Evolutionary conservation across 768 basidiomycete species (phyloP).

Genomic region (Hirschioporus abietinus): DNA sequence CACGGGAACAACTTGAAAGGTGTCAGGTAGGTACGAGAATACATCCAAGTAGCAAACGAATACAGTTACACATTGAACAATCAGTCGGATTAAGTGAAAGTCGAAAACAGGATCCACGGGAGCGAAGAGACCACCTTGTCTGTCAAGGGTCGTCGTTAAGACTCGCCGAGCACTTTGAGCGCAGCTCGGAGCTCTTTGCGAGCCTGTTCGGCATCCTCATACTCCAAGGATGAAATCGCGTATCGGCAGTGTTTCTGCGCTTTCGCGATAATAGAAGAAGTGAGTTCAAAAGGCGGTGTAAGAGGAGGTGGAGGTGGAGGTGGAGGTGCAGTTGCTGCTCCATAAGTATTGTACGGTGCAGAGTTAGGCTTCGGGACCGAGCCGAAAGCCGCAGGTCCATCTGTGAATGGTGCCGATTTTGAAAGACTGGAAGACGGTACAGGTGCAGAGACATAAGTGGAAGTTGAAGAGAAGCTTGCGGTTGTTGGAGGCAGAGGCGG

Average conservation of each 20-base stretch:
- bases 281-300: slow-evolving; percentile 39
- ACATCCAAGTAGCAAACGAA: not conserved
- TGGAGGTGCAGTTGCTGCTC: slow-evolving; percentile 6
- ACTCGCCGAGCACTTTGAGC: slow-evolving; percentile 53
- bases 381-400: not conserved
- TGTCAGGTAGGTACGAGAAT: not conserved
- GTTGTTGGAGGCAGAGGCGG: slow-evolving; percentile 6
- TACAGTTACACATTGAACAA: not conserved
- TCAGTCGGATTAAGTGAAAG: not conserved
- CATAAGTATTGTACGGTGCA: slow-evolving; percentile 7
- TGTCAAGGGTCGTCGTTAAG: no score
- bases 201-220: slow-evolving; percentile 88
- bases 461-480: slow-evolving; percentile 16
- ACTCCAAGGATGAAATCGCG: slow-evolving; percentile 93
- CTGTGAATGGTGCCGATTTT: not conserved
- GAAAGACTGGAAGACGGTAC: slow-evolving; percentile 15
- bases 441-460: slow-evolving; percentile 10
- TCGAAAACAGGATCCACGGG: no score
- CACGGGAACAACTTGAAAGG: not conserved
- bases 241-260: slow-evolving; percentile 90
- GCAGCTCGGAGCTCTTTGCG: slow-evolving; percentile 77
- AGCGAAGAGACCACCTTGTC: no score
- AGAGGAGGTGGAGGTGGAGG: slow-evolving; percentile 14
- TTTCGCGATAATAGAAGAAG: slow-evolving; percentile 60
- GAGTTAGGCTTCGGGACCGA: not conserved